Evolutionary conservation across 2,329 filamentous ascomycete species (phyloP), one percentile per base, ranked within the genome.

Genomic region (Colletotrichum paranaense): DNA sequence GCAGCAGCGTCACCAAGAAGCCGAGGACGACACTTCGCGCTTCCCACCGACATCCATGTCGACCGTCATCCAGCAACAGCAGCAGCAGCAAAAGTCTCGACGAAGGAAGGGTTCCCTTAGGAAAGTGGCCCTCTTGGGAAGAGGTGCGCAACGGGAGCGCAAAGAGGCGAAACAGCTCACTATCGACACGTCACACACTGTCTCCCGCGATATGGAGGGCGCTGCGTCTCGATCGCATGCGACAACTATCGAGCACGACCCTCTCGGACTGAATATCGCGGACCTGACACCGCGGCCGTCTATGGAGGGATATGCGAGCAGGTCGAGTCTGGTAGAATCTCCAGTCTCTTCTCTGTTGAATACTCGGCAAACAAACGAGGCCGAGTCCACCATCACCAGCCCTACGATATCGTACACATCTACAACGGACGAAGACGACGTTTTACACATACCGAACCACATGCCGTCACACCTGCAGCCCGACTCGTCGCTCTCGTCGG

Each of bases 391-490:
- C 64, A 79, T 87, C 55, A 85, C 87, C 32, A 90, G 87, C 77
- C 88, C 90, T 42, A 86, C 87, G 24, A 86, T 90, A 72, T 88
- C 89, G 16, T 89, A 93, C 49, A 94, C 92, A 30, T 80, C 78
- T 11, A 95, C 93, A 4, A 97, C 94, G 1, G 94, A 97, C 80
- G 95, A 97, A 72, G 95, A 97, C 74, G 94, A 97, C 63, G 83
- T 90, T 19, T 84, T 95, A 35, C 91, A 92, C 49, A 92, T 95
- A 69, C 86, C 88, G 2, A 79, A 80, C 38, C 85, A 83, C 69
- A 85, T 79, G 53, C 84, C 86, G 11, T 85, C 86, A 22, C 81
- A 85, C 30, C 75, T 84, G 74, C 82, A 85, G 72, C 84, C 84
- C 24, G 81, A 79, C 26, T 76, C 85, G 60, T 81, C 84, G 59